These are phyloP conservation scores for Stagonosporopsis rhizophila DNA, from an alignment of 2,329 filamentous ascomycete species.

Conservation along the genomic window DNA sequence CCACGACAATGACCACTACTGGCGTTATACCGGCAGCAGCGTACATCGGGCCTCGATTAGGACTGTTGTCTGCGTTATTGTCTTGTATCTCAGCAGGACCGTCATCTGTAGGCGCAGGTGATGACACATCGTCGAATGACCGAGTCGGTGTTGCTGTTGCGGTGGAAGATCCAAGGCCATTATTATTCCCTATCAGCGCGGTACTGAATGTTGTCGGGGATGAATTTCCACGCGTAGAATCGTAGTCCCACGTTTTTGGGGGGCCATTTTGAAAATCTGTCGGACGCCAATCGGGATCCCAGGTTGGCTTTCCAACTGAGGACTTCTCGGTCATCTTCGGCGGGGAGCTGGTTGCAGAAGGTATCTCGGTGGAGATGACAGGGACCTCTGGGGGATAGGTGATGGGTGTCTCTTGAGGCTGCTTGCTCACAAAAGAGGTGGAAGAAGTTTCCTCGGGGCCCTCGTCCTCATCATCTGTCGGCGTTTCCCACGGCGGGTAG, in stretches of 20 bases:
- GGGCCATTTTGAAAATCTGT: background rate
- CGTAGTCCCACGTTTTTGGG: background rate
- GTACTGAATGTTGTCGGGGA: background rate
- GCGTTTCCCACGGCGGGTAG: background rate
- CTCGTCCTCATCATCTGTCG: constrained; percentile 16
- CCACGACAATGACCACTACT: constrained; percentile 37
- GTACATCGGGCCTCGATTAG: constrained; percentile 26
- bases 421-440: constrained; percentile 1
- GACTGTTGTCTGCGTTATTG: constrained; percentile 11
- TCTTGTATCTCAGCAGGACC: background rate
- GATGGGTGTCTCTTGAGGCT: background rate
- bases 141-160: constrained; percentile 2
- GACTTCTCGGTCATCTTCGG: background rate
- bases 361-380: background rate
- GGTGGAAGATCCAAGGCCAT: background rate
- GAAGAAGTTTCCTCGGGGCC: background rate
- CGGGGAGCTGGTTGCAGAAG: background rate
- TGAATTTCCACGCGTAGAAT: background rate
- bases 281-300: background rate
- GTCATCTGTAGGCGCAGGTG: constrained; percentile 7
- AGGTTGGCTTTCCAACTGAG: background rate
- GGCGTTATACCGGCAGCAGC: constrained; percentile 36
- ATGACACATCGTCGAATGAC: background rate
- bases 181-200: background rate
- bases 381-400: background rate